These are phyloP conservation scores for Trichosanthes cucumerina DNA, from an alignment of 306 rosid genomes.

Conservation along the genomic window DNA sequence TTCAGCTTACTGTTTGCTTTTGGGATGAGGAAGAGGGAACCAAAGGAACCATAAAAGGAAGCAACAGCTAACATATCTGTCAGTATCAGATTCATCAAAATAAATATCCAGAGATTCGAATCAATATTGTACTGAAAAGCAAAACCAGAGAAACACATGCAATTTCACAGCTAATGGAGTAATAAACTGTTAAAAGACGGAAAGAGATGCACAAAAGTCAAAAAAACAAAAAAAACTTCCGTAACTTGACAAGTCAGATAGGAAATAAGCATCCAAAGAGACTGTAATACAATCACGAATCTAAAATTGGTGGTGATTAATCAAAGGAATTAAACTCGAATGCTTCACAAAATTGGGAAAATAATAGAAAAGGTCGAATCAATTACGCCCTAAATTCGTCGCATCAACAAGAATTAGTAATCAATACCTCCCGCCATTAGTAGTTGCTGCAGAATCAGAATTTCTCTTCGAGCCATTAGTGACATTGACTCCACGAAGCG, in stretches of 20 bases:
- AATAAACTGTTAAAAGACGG: not conserved
- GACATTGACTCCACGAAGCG: slow-evolving; percentile 35
- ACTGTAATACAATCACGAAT: not conserved
- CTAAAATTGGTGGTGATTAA: not conserved
- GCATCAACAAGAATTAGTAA: not conserved
- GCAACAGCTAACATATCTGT: slow-evolving; percentile 1
- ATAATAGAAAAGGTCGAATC: not conserved
- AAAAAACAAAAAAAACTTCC: not conserved
- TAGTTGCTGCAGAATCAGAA: slow-evolving; percentile 58
- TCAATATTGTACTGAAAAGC: slow-evolving; percentile 1
- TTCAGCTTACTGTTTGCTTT: not conserved
- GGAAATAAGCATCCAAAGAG: not conserved
- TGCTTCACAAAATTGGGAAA: not conserved
- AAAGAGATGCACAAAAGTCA: not conserved
- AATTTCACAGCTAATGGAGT: not conserved
- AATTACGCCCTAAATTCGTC: not conserved
- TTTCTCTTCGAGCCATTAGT: slow-evolving; percentile 55
- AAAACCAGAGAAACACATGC: slow-evolving; percentile 5
- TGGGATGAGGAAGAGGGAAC: not conserved
- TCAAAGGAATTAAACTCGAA: not conserved
- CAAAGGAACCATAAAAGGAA: not conserved
- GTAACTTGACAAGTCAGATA: not conserved
- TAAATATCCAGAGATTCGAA: slow-evolving; percentile 3
- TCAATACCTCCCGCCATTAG: slow-evolving; percentile 43
- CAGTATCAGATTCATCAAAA: slow-evolving; percentile 12